phyloP scores from a whole-genome alignment of 164 flowering plant genomes.

The Umbellularia californica region DNA sequence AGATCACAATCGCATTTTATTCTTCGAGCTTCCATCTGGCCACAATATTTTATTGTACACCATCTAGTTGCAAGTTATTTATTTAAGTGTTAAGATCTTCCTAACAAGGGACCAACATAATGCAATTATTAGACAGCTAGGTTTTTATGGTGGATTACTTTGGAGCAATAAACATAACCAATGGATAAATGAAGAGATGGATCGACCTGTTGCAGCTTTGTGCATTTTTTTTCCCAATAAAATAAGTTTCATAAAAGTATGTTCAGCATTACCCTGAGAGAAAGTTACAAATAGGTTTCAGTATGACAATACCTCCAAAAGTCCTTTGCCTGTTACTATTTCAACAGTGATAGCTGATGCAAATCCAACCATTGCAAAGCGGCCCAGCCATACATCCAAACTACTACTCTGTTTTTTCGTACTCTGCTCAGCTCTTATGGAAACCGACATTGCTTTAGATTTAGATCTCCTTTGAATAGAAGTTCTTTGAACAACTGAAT shows the following conservation, averaged over 20 bases:
- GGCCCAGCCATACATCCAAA: constrained; percentile 90
- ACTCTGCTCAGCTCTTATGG: constrained; percentile 72
- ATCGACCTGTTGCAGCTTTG: not conserved
- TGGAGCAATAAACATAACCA: no score
- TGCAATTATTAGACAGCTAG: no score
- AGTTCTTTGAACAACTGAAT: constrained; percentile 24
- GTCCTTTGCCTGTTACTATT: constrained; percentile 84
- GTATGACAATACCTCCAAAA: constrained; percentile 60
- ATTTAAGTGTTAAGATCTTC: not conserved
- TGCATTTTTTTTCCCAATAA: not conserved
- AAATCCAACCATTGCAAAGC: constrained; percentile 93
- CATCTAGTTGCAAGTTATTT: not conserved
- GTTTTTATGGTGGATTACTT: no score
- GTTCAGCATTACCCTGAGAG: not conserved
- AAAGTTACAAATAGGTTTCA: not conserved
- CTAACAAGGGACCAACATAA: not conserved
- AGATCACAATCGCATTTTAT: not conserved
- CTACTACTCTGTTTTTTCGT: constrained; percentile 42
- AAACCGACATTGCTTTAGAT: constrained; percentile 31
- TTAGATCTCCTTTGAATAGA: constrained; percentile 27
- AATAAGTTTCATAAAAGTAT: not conserved
- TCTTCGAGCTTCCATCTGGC: not conserved
- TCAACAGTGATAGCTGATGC: constrained; percentile 72
- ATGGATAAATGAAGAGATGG: not conserved
- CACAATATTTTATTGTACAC: not conserved